Conservation (phyloP, 139 green algal species). For the Chlamydomonas sp. region DNA sequence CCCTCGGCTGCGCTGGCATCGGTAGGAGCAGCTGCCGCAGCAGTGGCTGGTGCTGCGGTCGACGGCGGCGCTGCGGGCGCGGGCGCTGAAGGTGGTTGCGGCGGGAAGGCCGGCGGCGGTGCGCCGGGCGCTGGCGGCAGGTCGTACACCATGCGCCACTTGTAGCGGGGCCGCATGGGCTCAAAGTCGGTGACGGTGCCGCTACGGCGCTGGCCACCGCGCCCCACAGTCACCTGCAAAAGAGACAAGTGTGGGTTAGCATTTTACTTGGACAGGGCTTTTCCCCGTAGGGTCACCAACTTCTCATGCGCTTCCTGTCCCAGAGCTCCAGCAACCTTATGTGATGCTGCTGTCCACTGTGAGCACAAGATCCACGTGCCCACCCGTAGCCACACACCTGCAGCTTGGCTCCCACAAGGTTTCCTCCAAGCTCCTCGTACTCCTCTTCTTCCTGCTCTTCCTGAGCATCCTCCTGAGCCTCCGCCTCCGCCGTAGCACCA, state of each 20-base stretch:
- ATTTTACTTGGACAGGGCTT: no score
- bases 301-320: no score
- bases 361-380: not conserved
- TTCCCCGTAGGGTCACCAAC: no score
- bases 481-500: not conserved
- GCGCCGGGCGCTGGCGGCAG: not conserved
- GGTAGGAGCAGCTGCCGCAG: not conserved
- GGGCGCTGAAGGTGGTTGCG: not conserved
- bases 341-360: not conserved
- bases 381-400: not conserved
- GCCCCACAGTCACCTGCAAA: conserved; percentile 19
- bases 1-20: not conserved
- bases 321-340: no score
- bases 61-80: not conserved
- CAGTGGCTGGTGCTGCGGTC: not conserved
- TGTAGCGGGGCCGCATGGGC: conserved; percentile 36
- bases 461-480: conserved; percentile 7
- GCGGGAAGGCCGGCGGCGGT: not conserved
- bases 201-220: conserved; percentile 12
- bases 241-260: not conserved
- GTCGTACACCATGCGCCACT: conserved; percentile 40
- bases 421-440: conserved; percentile 19
- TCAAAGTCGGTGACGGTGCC: conserved; percentile 37
- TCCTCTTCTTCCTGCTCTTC: not conserved
- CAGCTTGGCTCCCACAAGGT: conserved; percentile 15